phyloP scores from a whole-genome alignment of 2,329 filamentous ascomycete species.

The Cladobotryum protrusum region DNA sequence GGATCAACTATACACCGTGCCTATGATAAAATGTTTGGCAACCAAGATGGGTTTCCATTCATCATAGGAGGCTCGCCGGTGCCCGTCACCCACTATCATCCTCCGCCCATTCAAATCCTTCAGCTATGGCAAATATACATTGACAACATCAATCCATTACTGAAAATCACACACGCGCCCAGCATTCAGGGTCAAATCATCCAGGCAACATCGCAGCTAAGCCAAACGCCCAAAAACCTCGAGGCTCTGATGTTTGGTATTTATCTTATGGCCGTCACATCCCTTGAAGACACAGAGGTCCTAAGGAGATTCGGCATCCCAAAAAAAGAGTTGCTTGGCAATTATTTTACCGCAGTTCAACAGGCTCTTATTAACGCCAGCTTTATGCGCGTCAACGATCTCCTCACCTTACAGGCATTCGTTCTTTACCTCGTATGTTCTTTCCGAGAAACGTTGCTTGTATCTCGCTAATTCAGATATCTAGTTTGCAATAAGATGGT shows the following conservation, averaged over 20 bases:
- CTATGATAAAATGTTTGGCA: slow-evolving; percentile 53
- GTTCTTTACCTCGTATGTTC: slow-evolving; percentile 56
- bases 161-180: slow-evolving; percentile 63
- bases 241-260: slow-evolving; percentile 65
- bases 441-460: background rate
- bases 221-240: slow-evolving; percentile 48
- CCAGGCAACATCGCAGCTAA: slow-evolving; percentile 50
- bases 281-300: slow-evolving; percentile 52
- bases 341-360: slow-evolving; percentile 53
- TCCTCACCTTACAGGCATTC: slow-evolving; percentile 61
- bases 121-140: slow-evolving; percentile 65
- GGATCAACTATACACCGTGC: slow-evolving; percentile 50
- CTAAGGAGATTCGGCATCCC: slow-evolving; percentile 46
- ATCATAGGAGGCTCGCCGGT: slow-evolving; percentile 40
- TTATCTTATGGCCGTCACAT: slow-evolving; percentile 53
- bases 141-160: slow-evolving; percentile 61
- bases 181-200: slow-evolving; percentile 60
- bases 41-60: slow-evolving; percentile 53
- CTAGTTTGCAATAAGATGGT: slow-evolving; percentile 44
- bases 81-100: slow-evolving; percentile 44
- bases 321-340: slow-evolving; percentile 43
- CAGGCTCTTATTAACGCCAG: slow-evolving; percentile 60
- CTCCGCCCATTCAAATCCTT: slow-evolving; percentile 53
- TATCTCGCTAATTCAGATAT: background rate
- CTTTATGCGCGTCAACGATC: slow-evolving; percentile 60